Base-by-base conservation (phyloP, 441 rosid genomes). In the Daphne laureola region DNA sequence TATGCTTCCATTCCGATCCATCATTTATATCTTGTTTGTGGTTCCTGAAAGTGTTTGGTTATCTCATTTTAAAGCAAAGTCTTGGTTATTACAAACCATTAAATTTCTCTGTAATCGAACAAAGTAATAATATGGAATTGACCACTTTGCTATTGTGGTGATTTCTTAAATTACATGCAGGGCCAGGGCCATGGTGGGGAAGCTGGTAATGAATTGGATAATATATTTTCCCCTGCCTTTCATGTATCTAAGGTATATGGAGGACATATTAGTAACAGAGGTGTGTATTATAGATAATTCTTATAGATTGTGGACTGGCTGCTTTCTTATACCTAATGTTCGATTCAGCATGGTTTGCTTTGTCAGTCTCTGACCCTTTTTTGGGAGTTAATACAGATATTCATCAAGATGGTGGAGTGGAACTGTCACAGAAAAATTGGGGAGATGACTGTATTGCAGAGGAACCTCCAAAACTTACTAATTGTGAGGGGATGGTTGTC, bases 201-300 rank as follows among this genome's bases (percentile, higher is more conserved):
- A 55, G 57, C 70, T 17, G 69, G 56, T 57, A 66, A 63, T 55
- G 23, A 23, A 47, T 55, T 55, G 43, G 69, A 67, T 55, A 76
- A 76, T 17, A 73, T 86, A 50, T 86, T 86, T 75, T 86, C 88
- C 58, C 95, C 95, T 36, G 50, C 73, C 51, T 83, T 83, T 72
- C 81, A 77, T 56, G 50, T 68, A 36, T 50, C 86, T 25, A 79
- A 72, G 62, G 38, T 58, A 51, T 58, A 64, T 27, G 80, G 69
- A 5, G 73, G 53, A 35, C 74, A 70, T 58, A 64, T 67, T 54
- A 49, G 66, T n/a, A 45, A 31, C 68, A 78, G 61, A 70, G 88
- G 87, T 86, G 63, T 36, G 60, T 14, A 27, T 54, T 43, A 17
- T 16, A 25, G 12, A 44, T 27, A 14, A 14, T 17, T 44, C 8